These are phyloP conservation scores for Trichoderma sp. DNA, from an alignment of 2,329 filamentous ascomycete genomes.

Conservation along the genomic window DNA sequence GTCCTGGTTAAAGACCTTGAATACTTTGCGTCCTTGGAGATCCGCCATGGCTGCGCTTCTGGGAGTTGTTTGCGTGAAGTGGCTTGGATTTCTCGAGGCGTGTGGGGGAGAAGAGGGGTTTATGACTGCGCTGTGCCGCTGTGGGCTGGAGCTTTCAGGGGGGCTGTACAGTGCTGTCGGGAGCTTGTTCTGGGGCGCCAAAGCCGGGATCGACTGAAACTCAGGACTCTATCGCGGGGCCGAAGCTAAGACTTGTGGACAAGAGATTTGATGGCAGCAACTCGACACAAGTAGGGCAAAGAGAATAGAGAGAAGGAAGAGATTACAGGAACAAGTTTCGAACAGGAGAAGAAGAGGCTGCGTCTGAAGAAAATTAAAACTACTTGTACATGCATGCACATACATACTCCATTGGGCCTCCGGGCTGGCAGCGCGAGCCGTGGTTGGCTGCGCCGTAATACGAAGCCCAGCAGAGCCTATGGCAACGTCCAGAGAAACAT, in stretches of 20 bases:
- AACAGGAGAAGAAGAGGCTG: neutral
- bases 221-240: neutral
- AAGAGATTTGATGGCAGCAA: neutral
- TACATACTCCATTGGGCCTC: neutral
- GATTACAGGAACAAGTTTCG: neutral
- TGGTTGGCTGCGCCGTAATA: constrained; percentile 20
- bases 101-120: constrained; percentile 22
- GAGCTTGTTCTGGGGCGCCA: neutral
- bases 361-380: constrained; percentile 1
- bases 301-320: neutral
- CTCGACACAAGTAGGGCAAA: neutral
- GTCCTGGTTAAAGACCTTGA: constrained; percentile 99
- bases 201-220: neutral
- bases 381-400: neutral
- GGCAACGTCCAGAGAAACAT: constrained; percentile 5
- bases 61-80: constrained; percentile 7
- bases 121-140: constrained; percentile 17
- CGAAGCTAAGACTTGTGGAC: neutral
- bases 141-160: constrained; percentile 8
- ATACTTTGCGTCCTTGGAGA: constrained; percentile 74
- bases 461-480: neutral
- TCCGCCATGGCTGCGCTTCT: constrained; percentile 42
- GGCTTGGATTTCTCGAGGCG: neutral
- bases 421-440: neutral
- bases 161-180: constrained; percentile 12